A percentile compares a stretch with the other conserved stretches of the same genome.
Evolutionary conservation across 2,329 filamentous ascomycete species (phyloP).

Genomic region (Monosporascus sp.): DNA sequence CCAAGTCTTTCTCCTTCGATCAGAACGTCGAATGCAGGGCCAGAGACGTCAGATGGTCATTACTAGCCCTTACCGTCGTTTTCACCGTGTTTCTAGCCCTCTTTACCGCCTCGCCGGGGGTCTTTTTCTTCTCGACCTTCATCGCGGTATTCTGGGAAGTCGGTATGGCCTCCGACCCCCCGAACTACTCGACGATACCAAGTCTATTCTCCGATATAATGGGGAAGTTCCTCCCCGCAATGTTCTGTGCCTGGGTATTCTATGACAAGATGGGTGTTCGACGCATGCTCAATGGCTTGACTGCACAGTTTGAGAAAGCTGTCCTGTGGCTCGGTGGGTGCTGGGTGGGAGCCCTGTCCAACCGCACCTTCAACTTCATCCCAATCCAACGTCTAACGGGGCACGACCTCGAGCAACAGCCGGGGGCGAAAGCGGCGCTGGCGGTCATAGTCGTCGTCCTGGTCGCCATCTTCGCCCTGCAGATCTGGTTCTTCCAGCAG

Average conservation of each 20-base stretch:
- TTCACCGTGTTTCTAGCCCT: conserved; percentile 76
- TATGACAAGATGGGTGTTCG: conserved; percentile 77
- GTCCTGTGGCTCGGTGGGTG: conserved; percentile 83
- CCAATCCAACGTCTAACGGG: conserved; percentile 88
- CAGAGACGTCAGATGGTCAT: conserved; percentile 74
- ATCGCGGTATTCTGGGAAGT: conserved; percentile 83
- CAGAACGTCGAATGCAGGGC: conserved; percentile 61
- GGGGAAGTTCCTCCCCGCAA: conserved; percentile 78
- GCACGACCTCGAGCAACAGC: conserved; percentile 83
- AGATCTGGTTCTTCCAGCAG: conserved; percentile 80
- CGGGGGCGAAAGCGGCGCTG: conserved; percentile 79
- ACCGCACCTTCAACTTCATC: conserved; percentile 92
- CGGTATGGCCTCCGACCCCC: conserved; percentile 83
- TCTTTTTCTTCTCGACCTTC: conserved; percentile 85
- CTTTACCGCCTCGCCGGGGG: conserved; percentile 69
- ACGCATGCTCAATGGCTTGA: conserved; percentile 65
- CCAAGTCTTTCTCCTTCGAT: conserved; percentile 76
- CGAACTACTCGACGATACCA: conserved; percentile 60
- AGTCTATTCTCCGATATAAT: conserved; percentile 71
- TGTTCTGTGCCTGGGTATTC: conserved; percentile 82
- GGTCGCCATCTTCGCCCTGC: conserved; percentile 61
- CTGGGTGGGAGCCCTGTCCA: conserved; percentile 88
- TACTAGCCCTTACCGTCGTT: conserved; percentile 74
- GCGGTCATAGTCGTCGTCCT: conserved; percentile 71
- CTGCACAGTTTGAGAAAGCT: conserved; percentile 83